These are phyloP conservation scores for Dioscorea cayenensis DNA, from an alignment of 116 monocot genomes.

Conservation along the genomic window DNA sequence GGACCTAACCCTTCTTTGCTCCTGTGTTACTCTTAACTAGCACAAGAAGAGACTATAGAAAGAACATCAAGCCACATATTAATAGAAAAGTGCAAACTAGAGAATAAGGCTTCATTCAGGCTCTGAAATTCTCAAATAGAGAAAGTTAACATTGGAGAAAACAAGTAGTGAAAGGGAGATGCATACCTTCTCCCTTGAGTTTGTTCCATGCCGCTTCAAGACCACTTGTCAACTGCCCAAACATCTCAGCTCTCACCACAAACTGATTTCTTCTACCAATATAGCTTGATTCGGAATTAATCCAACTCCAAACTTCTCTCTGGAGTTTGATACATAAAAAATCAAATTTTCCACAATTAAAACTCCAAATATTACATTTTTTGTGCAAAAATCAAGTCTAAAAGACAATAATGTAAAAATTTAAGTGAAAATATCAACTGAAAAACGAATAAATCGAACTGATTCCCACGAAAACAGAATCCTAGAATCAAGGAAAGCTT, in stretches of 20 bases:
- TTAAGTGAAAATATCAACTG: neutral
- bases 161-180: neutral
- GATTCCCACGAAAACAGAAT: neutral
- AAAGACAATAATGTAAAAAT: neutral
- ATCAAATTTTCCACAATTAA: no score
- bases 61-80: no score
- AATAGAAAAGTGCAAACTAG: no score
- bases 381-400: no score
- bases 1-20: no score
- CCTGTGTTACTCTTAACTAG: no score
- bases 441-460: neutral
- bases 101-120: neutral
- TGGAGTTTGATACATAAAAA: conserved; percentile 4
- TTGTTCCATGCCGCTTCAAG: conserved; percentile 93
- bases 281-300: conserved; percentile 24
- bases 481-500: conserved; percentile 7
- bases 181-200: conserved; percentile 70
- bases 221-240: conserved; percentile 88
- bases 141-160: neutral
- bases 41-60: no score
- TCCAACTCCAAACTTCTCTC: conserved; percentile 55
- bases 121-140: neutral
- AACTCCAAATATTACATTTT: no score
- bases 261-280: conserved; percentile 20
- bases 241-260: conserved; percentile 83